These are phyloP conservation scores for Microdochium bolleyi DNA, from an alignment of 2,329 filamentous ascomycete genomes.

Conservation along the genomic window DNA sequence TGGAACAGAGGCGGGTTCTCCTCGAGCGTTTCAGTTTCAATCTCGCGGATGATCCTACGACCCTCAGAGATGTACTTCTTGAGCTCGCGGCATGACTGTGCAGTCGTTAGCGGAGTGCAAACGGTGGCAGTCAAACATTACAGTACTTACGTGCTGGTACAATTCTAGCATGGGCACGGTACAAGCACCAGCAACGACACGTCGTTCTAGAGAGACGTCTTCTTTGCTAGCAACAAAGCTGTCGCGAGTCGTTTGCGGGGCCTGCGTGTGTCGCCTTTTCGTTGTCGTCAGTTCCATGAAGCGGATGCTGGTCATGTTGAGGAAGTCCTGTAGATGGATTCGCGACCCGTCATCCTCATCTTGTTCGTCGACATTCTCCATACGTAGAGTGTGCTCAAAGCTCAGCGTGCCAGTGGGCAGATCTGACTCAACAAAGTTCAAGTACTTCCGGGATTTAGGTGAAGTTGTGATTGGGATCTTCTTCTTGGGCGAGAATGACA, in stretches of 20 bases:
- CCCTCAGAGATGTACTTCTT: slow-evolving; percentile 97
- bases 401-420: slow-evolving; percentile 33
- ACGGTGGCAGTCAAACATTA: slow-evolving; percentile 1
- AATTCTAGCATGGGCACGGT: slow-evolving; percentile 89
- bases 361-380: slow-evolving; percentile 32
- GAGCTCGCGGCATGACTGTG: slow-evolving; percentile 76
- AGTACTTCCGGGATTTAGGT: slow-evolving; percentile 46
- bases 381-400: slow-evolving; percentile 31
- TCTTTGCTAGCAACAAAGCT: slow-evolving; percentile 34
- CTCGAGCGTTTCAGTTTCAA: slow-evolving; percentile 80
- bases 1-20: slow-evolving; percentile 88
- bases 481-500: slow-evolving; percentile 39
- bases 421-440: slow-evolving; percentile 43
- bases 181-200: slow-evolving; percentile 82
- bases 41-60: slow-evolving; percentile 79
- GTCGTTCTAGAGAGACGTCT: slow-evolving; percentile 60
- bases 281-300: slow-evolving; percentile 99
- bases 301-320: slow-evolving; percentile 91
- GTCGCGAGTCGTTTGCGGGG: slow-evolving; percentile 40
- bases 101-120: slow-evolving; percentile 15
- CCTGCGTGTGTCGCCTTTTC: slow-evolving; percentile 79
- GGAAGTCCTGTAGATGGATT: slow-evolving; percentile 84
- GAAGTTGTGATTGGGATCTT: slow-evolving; percentile 35
- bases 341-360: slow-evolving; percentile 47
- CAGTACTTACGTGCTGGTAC: slow-evolving; percentile 69